These are phyloP conservation scores for Pseudovirgaria hyperparasitica DNA, from an alignment of 2,329 filamentous ascomycete genomes.

Conservation along the genomic window DNA sequence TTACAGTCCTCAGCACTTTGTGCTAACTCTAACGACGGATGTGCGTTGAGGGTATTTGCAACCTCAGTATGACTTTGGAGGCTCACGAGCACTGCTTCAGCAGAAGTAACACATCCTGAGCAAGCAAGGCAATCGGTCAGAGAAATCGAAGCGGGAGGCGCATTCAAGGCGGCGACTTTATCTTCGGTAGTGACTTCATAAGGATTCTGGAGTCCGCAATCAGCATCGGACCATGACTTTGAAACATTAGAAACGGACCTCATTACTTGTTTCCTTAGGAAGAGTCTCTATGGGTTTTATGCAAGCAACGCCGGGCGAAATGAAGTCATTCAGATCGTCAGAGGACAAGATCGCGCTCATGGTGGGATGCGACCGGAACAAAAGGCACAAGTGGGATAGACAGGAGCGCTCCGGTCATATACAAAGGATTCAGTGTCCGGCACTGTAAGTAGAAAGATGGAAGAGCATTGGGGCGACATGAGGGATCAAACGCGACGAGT, in stretches of 20 bases:
- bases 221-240: too few relatives aligned
- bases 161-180: slow-evolving; percentile 43
- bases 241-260: too few relatives aligned
- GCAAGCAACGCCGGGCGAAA: slow-evolving; percentile 91
- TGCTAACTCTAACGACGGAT: slow-evolving; percentile 28
- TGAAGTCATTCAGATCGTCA: slow-evolving; percentile 98
- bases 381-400: too few relatives aligned
- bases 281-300: slow-evolving; percentile 96
- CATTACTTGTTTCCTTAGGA: slow-evolving; percentile 38
- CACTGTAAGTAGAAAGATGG: too few relatives aligned
- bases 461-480: too few relatives aligned
- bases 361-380: too few relatives aligned
- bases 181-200: slow-evolving; percentile 94
- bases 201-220: slow-evolving; percentile 35
- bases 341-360: slow-evolving; percentile 98
- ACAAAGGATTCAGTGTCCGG: too few relatives aligned
- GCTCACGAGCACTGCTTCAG: slow-evolving; percentile 91
- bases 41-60: slow-evolving; percentile 62
- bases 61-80: slow-evolving; percentile 91
- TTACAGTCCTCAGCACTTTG: too few relatives aligned
- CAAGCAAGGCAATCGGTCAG: slow-evolving; percentile 95
- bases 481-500: too few relatives aligned
- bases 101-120: slow-evolving; percentile 93
- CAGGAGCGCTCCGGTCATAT: too few relatives aligned
- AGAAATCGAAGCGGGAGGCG: slow-evolving; percentile 76